Base-by-base conservation (phyloP, 2,329 filamentous ascomycete species). In the Magnaporthales sp. region DNA sequence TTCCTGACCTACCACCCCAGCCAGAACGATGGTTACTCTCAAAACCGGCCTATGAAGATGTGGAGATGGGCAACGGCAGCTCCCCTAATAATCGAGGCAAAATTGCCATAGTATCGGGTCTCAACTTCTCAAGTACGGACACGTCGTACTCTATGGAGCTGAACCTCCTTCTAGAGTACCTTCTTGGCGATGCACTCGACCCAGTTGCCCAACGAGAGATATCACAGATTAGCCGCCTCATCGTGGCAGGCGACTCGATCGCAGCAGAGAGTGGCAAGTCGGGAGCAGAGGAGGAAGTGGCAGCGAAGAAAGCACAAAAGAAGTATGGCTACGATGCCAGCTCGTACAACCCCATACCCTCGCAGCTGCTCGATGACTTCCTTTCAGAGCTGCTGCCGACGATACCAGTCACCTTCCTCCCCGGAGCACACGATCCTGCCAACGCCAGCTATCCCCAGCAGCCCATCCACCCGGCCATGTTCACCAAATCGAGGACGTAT, bases 241-340 rank as follows among this genome's bases (percentile, higher is more conserved):
- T 99, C 70, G 92, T 99, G 71, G 94, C 93, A 0, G 95, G 95
- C 56, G 94, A 98, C 77, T 96, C 93, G 1, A 87, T 98, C 64
- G 76, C 77, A 2, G 74, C 77, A 2, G 76, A 76, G n/a, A 60
- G 7, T 7, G 72, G 75, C 51, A 75, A 75, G 60, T 73, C 74
- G 54, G 70, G 72, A 2, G 74, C 79, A 68, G 74, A 82, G 68
- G 75, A 82, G 74, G 71, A 73, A 0, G 70, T 27, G 26, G 46
- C 60, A 56, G 66, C 51, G 10, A 87, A 83, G 74, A 81, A 79
- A 68, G 71, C 73, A 1, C 78, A 83, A 64, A 96, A 92, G 76
- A 97, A 96, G 75, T 98, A 97, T 78, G 94, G 95, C 68, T 98
- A 98, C 79, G 95, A 99, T 76, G 88, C 91, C 67, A 89, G 89